Evolutionary conservation across 2,329 filamentous ascomycete genomes (phyloP).

Genomic region (Botrytis paeoniae): DNA sequence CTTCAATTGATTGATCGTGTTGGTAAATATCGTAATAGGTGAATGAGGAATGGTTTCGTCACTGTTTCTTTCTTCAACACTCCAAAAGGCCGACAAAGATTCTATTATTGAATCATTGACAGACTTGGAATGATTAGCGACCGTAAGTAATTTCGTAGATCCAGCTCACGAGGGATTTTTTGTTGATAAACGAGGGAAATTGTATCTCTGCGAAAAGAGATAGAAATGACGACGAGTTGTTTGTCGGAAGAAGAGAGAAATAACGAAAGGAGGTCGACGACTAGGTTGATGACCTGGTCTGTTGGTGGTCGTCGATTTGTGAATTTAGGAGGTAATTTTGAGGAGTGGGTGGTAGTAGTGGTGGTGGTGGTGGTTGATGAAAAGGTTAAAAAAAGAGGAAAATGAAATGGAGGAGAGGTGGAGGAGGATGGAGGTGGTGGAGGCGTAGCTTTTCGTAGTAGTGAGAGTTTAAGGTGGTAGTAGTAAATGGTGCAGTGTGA

Average conservation of each 20-base stretch:
- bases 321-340: neutral
- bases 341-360: neutral
- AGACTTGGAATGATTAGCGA: slow-evolving; percentile 18
- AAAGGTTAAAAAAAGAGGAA: neutral
- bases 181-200: slow-evolving; percentile 9
- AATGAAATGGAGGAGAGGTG: slow-evolving; percentile 10
- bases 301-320: slow-evolving; percentile 8
- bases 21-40: neutral
- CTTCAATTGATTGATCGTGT: slow-evolving; percentile 2
- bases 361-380: neutral
- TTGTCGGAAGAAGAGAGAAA: neutral
- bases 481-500: neutral
- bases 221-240: slow-evolving; percentile 3
- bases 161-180: slow-evolving; percentile 16
- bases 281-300: neutral
- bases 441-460: neutral
- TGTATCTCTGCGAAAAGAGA: slow-evolving; percentile 14
- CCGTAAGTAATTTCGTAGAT: slow-evolving; percentile 12
- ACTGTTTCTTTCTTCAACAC: slow-evolving; percentile 2
- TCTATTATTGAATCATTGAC: slow-evolving; percentile 7
- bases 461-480: neutral
- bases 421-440: slow-evolving; percentile 8
- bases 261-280: slow-evolving; percentile 16
- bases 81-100: slow-evolving; percentile 9
- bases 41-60: slow-evolving; percentile 3